These are phyloP conservation scores for Alternaria tenuissima DNA, from an alignment of 2,329 filamentous ascomycete genomes.

Conservation along the genomic window DNA sequence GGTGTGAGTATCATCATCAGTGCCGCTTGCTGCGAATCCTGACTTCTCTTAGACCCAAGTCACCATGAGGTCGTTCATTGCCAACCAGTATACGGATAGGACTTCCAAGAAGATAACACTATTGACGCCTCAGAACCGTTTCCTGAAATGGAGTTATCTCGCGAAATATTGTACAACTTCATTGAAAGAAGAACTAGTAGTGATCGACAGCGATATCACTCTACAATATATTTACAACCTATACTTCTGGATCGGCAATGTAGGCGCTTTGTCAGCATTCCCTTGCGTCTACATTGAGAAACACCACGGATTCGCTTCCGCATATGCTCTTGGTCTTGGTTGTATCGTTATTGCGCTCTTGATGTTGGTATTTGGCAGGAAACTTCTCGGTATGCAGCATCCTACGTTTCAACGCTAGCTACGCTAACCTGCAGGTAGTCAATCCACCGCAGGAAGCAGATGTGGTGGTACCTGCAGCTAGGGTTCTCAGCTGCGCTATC, in stretches of 20 bases:
- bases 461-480: slow-evolving; percentile 34
- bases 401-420: not conserved
- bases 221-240: slow-evolving; percentile 52
- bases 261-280: slow-evolving; percentile 71
- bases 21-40: not conserved
- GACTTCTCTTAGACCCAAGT: slow-evolving; percentile 33
- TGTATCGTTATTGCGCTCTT: slow-evolving; percentile 70
- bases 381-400: slow-evolving; percentile 2
- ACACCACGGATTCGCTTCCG: slow-evolving; percentile 71
- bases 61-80: slow-evolving; percentile 48
- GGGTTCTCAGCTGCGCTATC: slow-evolving; percentile 37
- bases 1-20: slow-evolving; percentile 23
- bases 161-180: not conserved
- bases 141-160: not conserved
- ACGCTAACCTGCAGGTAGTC: slow-evolving; percentile 7
- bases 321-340: slow-evolving; percentile 68
- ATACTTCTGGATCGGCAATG: slow-evolving; percentile 60
- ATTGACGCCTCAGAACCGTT: not conserved
- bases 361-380: slow-evolving; percentile 55
- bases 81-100: slow-evolving; percentile 45
- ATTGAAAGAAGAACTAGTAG: slow-evolving; percentile 44
- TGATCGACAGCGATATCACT: slow-evolving; percentile 46
- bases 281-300: slow-evolving; percentile 74
- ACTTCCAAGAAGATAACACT: slow-evolving; percentile 26
- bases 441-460: slow-evolving; percentile 32